Evolutionary conservation across 345 rosid genomes (phyloP), one percentile per base, ranked within the genome.

Genomic region (Heritiera littoralis): DNA sequence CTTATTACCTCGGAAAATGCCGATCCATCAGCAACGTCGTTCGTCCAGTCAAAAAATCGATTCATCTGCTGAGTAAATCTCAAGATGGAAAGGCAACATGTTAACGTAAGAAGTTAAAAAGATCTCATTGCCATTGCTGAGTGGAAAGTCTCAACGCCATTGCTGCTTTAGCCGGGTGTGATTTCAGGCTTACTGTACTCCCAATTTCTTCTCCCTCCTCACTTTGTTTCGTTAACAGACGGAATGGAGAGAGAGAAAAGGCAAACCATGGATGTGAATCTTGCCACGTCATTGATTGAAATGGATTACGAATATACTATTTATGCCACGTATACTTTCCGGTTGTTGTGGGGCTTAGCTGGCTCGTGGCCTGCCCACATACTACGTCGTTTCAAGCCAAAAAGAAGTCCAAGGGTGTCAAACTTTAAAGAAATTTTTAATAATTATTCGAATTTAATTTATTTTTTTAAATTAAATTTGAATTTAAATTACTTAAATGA

Each of bases 1-100:
- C n/a, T 46, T 6, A 76, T 81, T 81, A 93, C 97, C 99, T 95
- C 99, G 4, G 98, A 90, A 81, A 95, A 95, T 56, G 99, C 99
- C 84, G 93, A 80, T 85, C 99, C 83, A 86, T 93, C 99, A 2
- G 99, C 99, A 18, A 93, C 98, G 85, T 93, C 98, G 63, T 78
- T 95, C 17, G 98, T 90, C 99, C 97, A 95, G 76, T 95, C 93
- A 75, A 92, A 95, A 83, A 88, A 84, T 40, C 94, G 81, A 74
- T 94, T 93, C 54, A 95, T 9, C 75, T 93, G 94, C 76, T 97
- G 90, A 18, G 99, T 91, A 51, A 90, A 76, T 84, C 96, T 88
- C 81, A 95, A 84, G 83, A 93, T 60, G 10, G 95, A 91, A 66
- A 92, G 41, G 3, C 3, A 32, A 6, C 5, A 43, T 41, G 65